Percentiles rank a stretch among this genome's conserved stretches.
phyloP scores from a whole-genome alignment of 2,329 filamentous ascomycete species.

The Stagonosporopsis tanaceti region DNA sequence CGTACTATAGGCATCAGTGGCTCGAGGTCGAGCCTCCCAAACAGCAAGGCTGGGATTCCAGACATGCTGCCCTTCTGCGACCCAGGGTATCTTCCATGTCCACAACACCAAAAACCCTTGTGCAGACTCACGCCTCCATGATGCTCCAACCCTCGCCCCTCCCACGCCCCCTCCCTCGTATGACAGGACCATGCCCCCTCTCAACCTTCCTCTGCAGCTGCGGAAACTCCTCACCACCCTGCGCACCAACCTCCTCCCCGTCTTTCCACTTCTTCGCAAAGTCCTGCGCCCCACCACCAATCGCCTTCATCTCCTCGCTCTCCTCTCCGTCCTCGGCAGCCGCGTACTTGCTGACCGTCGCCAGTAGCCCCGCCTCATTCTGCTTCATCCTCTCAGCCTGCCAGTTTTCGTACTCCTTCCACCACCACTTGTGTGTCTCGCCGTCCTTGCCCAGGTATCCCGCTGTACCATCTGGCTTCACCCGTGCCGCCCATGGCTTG shows the following conservation, averaged over 20 bases:
- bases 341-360: slow-evolving; percentile 32
- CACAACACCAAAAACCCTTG: slow-evolving; percentile 1
- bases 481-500: slow-evolving; percentile 61
- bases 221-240: slow-evolving; percentile 5
- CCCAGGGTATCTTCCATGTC: slow-evolving; percentile 1
- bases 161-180: slow-evolving; percentile 23
- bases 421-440: slow-evolving; percentile 63
- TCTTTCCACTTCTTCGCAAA: slow-evolving; percentile 41
- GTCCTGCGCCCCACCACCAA: slow-evolving; percentile 43
- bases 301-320: slow-evolving; percentile 40
- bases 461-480: slow-evolving; percentile 53
- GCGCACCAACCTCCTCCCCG: slow-evolving; percentile 13
- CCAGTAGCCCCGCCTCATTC: slow-evolving; percentile 31
- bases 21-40: too few species aligned
- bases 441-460: slow-evolving; percentile 62
- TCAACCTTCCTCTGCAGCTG: slow-evolving; percentile 28
- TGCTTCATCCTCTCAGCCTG: slow-evolving; percentile 32
- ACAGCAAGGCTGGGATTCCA: too few species aligned
- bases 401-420: slow-evolving; percentile 57
- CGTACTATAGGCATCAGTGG: too few species aligned
- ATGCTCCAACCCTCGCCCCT: slow-evolving; percentile 27
- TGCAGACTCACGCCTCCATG: slow-evolving; percentile 31
- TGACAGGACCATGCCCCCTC: slow-evolving; percentile 40
- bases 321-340: slow-evolving; percentile 31
- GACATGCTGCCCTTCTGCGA: neutral